Evolutionary conservation across 352 stramenopile genomes (phyloP).

Genomic region (Globisporangium iwayamae): DNA sequence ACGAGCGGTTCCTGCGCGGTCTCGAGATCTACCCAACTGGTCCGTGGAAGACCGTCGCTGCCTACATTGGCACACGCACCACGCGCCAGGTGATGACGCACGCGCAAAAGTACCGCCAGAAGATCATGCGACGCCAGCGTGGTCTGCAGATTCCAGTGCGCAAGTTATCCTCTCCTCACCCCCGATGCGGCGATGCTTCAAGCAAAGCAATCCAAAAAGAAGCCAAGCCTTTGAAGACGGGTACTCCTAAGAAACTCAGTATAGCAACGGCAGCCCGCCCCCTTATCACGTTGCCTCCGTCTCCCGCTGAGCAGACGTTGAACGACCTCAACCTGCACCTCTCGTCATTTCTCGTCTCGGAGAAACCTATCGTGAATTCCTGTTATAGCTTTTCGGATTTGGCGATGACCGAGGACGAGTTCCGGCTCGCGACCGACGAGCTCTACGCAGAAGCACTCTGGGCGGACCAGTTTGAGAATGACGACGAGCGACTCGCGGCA

Average conservation of each 20-base stretch:
- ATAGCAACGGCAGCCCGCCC: background rate
- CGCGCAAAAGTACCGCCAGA: slow-evolving; percentile 79
- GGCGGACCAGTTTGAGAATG: background rate
- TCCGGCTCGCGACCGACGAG: background rate
- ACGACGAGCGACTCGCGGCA: background rate
- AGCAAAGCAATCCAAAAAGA: background rate
- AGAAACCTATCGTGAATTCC: background rate
- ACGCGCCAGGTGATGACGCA: slow-evolving; percentile 58
- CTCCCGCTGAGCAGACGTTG: background rate
- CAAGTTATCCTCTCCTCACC: background rate
- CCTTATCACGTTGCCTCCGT: background rate
- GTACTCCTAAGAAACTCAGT: background rate
- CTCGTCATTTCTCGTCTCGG: background rate
- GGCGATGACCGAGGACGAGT: background rate
- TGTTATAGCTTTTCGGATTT: background rate
- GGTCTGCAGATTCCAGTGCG: slow-evolving; percentile 2
- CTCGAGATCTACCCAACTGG: slow-evolving; percentile 26
- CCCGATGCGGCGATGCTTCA: too few species aligned
- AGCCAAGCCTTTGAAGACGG: background rate
- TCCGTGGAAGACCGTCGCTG: slow-evolving; percentile 36
- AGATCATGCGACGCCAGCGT: slow-evolving; percentile 56
- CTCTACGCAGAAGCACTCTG: background rate
- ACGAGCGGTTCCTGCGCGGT: slow-evolving; percentile 27
- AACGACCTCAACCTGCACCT: background rate
- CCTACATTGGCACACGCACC: slow-evolving; percentile 21